phyloP scores from a whole-genome alignment of 768 basidiomycete genomes.

The Rhodotorula babjevae region DNA sequence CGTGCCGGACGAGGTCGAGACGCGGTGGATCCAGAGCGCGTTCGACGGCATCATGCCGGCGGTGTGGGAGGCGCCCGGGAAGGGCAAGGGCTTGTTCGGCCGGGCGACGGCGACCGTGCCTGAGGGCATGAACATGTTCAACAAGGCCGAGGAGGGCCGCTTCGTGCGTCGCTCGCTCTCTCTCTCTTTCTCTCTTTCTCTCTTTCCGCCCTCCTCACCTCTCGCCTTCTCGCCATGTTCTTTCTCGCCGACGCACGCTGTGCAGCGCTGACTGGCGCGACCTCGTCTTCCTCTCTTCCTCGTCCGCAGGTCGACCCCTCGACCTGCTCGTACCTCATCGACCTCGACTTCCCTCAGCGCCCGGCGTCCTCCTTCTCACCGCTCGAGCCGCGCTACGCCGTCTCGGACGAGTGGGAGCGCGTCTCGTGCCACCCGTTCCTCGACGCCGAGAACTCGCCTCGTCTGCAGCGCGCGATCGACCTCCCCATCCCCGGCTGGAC shows the following conservation, averaged over 20 bases:
- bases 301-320: conserved; percentile 58
- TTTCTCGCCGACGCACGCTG: too few species aligned
- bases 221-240: conserved; percentile 6
- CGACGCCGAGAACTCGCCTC: conserved; percentile 67
- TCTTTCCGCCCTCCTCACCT: not conserved
- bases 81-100: conserved; percentile 42
- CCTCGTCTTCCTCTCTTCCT: not conserved
- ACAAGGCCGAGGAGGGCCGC: conserved; percentile 67
- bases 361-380: conserved; percentile 45
- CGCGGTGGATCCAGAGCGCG: conserved; percentile 86
- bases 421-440: conserved; percentile 78
- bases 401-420: conserved; percentile 66
- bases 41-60: conserved; percentile 84
- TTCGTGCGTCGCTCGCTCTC: conserved; percentile 59
- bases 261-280: too few species aligned
- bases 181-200: not conserved
- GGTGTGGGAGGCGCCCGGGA: conserved; percentile 60
- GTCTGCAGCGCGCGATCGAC: conserved; percentile 73
- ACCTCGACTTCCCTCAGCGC: conserved; percentile 76
- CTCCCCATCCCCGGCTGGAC: conserved; percentile 69
- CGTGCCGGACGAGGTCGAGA: conserved; percentile 71
- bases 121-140: conserved; percentile 77
- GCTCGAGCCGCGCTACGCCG: conserved; percentile 74
- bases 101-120: conserved; percentile 51
- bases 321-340: conserved; percentile 83